A percentile compares a stretch with the other conserved stretches of the same genome.
These are phyloP conservation scores for Melanogaster broomeanus DNA, from an alignment of 768 basidiomycete species.

Conservation along the genomic window DNA sequence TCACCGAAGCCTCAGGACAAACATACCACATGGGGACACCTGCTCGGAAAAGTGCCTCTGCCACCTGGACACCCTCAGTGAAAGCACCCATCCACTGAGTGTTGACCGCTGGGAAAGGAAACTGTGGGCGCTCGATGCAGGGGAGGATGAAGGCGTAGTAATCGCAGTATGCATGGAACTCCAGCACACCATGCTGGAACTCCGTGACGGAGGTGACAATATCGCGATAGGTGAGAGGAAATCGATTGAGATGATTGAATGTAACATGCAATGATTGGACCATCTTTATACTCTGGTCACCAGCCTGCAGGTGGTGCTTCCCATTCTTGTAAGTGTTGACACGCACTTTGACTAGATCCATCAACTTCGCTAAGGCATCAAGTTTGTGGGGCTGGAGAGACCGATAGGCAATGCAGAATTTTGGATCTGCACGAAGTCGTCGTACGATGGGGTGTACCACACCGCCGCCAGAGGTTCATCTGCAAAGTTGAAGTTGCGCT, in stretches of 20 bases:
- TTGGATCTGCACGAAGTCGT: not conserved
- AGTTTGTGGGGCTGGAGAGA: not conserved
- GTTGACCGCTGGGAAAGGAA: not conserved
- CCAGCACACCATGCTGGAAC: not conserved
- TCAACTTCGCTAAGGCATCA: not conserved
- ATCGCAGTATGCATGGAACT: not conserved
- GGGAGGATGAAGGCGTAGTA: not conserved
- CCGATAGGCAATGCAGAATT: not conserved
- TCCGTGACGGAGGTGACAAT: not conserved
- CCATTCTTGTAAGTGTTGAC: too few relatives aligned
- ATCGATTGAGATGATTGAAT: too few relatives aligned
- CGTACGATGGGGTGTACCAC: slow-evolving; percentile 1
- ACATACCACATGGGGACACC: slow-evolving; percentile 1
- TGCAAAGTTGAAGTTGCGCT: not conserved
- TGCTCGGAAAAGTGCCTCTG: too few relatives aligned
- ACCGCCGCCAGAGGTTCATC: not conserved
- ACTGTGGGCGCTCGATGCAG: not conserved
- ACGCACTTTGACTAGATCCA: not conserved
- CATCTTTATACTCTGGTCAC: too few relatives aligned
- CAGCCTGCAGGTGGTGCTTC: too few relatives aligned
- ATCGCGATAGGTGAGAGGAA: not conserved
- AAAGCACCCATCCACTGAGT: slow-evolving; percentile 1
- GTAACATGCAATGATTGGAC: too few relatives aligned
- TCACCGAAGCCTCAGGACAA: not conserved
- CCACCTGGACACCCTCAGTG: not conserved